Percentiles rank a stretch among this genome's conserved stretches.
Conservation (phyloP, 352 stramenopile species). For the Globisporangium polare region DNA sequence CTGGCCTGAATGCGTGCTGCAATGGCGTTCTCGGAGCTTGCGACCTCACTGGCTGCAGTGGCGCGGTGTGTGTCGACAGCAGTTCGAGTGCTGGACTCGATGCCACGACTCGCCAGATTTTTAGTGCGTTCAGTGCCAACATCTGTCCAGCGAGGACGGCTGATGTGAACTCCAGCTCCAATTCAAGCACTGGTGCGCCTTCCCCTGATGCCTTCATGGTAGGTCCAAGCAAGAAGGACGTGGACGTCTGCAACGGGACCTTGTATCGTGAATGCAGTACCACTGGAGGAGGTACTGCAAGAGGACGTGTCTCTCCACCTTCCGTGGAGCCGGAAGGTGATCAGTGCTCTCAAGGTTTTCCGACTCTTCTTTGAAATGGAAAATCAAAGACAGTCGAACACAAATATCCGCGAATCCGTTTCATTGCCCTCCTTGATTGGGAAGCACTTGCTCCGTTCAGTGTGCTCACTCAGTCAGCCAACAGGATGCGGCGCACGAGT, state of each 20-base stretch:
- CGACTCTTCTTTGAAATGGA: no score
- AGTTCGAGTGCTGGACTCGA: neutral
- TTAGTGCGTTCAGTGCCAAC: neutral
- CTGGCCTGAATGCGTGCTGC: slow-evolving; percentile 24
- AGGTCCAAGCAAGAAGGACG: neutral
- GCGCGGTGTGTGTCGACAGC: neutral
- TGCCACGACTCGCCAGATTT: neutral
- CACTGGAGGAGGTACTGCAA: neutral
- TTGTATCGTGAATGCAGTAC: slow-evolving; percentile 15
- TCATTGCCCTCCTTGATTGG: neutral
- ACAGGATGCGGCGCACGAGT: no score
- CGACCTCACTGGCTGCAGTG: slow-evolving; percentile 7
- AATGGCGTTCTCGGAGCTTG: slow-evolving; percentile 27
- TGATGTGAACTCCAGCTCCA: neutral
- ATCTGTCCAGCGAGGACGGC: neutral
- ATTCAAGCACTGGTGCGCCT: neutral
- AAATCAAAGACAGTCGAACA: no score
- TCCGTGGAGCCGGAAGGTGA: neutral
- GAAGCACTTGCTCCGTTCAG: neutral
- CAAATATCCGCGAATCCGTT: no score
- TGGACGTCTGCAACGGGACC: slow-evolving; percentile 8
- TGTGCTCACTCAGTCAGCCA: no score
- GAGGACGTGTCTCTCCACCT: neutral
- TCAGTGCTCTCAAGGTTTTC: neutral
- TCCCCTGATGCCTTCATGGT: neutral